Evolutionary conservation across 345 rosid species (phyloP).

Genomic region (Moricandia moricandioides): DNA sequence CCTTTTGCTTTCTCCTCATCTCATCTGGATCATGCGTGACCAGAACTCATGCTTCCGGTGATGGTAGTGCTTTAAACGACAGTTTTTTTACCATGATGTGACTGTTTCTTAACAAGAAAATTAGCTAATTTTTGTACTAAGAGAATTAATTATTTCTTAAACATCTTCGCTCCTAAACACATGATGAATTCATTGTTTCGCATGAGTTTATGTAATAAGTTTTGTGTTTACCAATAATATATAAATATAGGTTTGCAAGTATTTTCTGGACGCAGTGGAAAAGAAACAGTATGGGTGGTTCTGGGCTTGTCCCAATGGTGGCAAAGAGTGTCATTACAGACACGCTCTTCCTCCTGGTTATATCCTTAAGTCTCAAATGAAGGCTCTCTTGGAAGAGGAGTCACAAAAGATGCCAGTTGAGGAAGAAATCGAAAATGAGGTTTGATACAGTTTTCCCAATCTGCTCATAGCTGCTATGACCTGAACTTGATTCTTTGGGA

Average conservation of each 20-base stretch:
- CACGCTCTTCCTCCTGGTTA: constrained; percentile 98
- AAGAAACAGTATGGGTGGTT: constrained; percentile 98
- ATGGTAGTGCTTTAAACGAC: constrained; percentile 11
- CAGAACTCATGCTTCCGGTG: constrained; percentile 18
- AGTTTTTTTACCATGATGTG: not conserved
- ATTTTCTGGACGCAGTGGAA: constrained; percentile 92
- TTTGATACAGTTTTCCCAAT: constrained; percentile 15
- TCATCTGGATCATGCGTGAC: constrained; percentile 11
- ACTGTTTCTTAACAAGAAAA: not conserved
- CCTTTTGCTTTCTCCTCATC: constrained; percentile 12
- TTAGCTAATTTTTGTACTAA: not conserved
- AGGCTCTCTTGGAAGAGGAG: constrained; percentile 69
- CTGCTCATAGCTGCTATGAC: not conserved
- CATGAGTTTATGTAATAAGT: not conserved
- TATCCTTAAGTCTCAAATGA: constrained; percentile 65
- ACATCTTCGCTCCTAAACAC: not conserved
- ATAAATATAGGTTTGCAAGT: constrained; percentile 80
- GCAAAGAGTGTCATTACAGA: constrained; percentile 83
- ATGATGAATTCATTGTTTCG: not conserved
- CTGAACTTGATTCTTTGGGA: not conserved
- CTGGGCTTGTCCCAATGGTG: constrained; percentile 91
- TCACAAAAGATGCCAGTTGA: constrained; percentile 71
- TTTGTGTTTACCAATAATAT: not conserved
- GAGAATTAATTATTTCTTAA: not conserved
- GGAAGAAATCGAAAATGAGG: constrained; percentile 93